Evolutionary conservation across 106 monocot species (phyloP).

Genomic region (Ottelia alismoides): DNA sequence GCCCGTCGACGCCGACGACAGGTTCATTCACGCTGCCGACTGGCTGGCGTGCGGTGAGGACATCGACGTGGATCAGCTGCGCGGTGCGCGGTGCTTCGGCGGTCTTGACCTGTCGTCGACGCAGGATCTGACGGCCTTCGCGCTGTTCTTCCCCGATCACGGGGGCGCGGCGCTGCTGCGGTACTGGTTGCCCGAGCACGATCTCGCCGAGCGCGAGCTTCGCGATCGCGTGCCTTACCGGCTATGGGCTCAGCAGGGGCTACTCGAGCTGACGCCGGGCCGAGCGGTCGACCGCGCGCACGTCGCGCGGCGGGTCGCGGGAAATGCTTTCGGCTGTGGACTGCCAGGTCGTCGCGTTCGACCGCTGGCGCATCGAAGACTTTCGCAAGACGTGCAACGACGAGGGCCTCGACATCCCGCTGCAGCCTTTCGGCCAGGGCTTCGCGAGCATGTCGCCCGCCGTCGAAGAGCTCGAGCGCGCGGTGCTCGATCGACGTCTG

Average conservation of each 20-base stretch:
- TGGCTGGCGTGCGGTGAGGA: not conserved
- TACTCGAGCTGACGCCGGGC: not conserved
- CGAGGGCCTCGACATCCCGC: not conserved
- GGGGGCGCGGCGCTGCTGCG: too few relatives aligned
- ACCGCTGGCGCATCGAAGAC: not conserved
- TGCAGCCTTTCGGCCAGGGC: not conserved
- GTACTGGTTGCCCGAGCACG: not conserved
- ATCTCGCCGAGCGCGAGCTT: not conserved
- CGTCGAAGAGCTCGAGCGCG: not conserved
- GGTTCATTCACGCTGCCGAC: not conserved
- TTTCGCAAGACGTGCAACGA: not conserved
- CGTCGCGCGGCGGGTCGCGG: not conserved
- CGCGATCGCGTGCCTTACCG: not conserved
- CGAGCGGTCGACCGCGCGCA: not conserved
- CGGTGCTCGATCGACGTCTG: not conserved
- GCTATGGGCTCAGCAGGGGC: not conserved
- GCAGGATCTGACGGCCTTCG: not conserved
- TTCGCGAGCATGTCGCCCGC: not conserved
- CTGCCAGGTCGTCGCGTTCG: not conserved
- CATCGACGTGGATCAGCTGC: not conserved
- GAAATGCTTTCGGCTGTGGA: not conserved
- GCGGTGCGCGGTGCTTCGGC: not conserved
- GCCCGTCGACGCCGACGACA: not conserved
- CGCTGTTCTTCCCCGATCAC: not conserved
- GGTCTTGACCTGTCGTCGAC: not conserved